Conservation (phyloP, 2,329 filamentous ascomycete species). For the Sclerotinia sclerotiorum region DNA sequence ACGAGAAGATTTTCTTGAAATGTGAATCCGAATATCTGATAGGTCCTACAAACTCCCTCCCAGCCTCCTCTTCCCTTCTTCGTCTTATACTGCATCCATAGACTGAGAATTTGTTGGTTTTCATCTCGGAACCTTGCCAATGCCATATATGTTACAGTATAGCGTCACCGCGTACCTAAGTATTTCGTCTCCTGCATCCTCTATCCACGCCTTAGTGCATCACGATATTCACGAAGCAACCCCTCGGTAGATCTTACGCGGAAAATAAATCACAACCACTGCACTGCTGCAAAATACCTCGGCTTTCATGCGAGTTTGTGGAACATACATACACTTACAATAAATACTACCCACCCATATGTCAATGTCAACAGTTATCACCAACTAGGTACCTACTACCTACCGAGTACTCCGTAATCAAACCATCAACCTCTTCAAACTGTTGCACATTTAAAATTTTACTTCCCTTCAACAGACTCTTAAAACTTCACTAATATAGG, state of each 20-base stretch:
- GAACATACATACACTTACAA: not conserved
- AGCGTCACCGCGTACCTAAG: conserved; percentile 3
- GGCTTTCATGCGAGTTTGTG: conserved; percentile 1
- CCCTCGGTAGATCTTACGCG: conserved; percentile 3
- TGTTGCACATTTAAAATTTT: not conserved
- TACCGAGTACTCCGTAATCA: no score
- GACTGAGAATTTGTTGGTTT: not conserved
- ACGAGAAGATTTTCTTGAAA: not conserved
- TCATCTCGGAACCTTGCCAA: not conserved
- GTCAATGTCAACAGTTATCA: not conserved
- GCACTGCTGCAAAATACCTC: not conserved
- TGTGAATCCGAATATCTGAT: not conserved
- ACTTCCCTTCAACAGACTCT: not conserved
- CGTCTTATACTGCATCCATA: conserved; percentile 8
- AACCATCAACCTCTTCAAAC: not conserved
- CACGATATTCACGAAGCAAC: not conserved
- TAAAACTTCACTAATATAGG: not conserved
- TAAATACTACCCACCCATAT: not conserved
- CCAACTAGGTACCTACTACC: no score
- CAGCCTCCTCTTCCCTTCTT: conserved; percentile 13
- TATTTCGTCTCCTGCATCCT: not conserved
- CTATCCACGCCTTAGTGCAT: not conserved
- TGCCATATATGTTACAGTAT: not conserved
- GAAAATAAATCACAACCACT: not conserved
- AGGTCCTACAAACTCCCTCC: not conserved